Base-by-base conservation (phyloP, 179 eudicot species). In the Patellifolia procumbens region DNA sequence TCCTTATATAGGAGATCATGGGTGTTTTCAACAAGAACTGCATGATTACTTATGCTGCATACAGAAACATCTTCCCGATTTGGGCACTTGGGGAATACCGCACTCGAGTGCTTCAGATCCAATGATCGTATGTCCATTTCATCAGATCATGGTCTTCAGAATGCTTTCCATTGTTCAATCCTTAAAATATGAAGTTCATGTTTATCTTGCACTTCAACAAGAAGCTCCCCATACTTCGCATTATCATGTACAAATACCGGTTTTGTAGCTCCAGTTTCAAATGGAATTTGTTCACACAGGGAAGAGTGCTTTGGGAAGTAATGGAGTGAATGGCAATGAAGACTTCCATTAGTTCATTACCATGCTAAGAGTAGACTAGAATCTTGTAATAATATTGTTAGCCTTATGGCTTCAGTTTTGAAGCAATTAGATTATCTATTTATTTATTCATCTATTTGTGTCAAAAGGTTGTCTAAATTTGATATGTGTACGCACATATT, bases 51-150 rank as follows among this genome's bases (percentile, higher is more conserved):
- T 95, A 93, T 72, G 91, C 99, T 60, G 95, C 93, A 71, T 95
- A 95, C 83, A 87, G 97, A 83, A 86, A 85, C 80, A 88, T 91
- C 66, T 95, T 92, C 79, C 97, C 97, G 0, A 89, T 91, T 24
- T 95, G 99, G 99, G 99, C 97, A 13, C 86, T 95, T 58, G 99
- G 95, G 28, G 97, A 92, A 80, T 95, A 95, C 74, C 90, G 88
- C 42, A 51, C 84, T 46, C 85, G 79, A 65, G 93, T 93, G 51
- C 93, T 93, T 31, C 58, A 68, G 56, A 52, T 70, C 8, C 52
- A 26, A 15, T 83, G 82, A 83, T 37, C 20, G 17, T 49, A 63
- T 69, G 43, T 7, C 22, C 51, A 9, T 74, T 49, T 75, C 39
- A 26, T 26, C 26, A 17, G 34, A 70, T 26, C 24, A 65, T 52